phyloP scores from a whole-genome alignment of 2,329 filamentous ascomycete species.

The Fusarium sp. region DNA sequence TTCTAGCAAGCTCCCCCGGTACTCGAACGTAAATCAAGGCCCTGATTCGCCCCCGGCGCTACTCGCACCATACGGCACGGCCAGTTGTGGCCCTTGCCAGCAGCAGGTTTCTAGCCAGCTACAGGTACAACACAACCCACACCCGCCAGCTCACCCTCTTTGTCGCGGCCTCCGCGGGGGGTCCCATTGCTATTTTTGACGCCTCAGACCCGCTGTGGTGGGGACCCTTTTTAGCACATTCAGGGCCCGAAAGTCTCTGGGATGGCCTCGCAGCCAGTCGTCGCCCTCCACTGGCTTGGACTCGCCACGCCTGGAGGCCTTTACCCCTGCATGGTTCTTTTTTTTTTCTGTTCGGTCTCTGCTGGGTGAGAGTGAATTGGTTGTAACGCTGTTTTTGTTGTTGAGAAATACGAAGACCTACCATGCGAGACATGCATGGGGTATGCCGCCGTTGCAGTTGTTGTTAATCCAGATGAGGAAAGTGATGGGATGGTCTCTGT shows the following conservation, averaged over 20 bases:
- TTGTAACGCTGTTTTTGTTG: not conserved
- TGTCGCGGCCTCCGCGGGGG: constrained; percentile 32
- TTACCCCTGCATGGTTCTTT: constrained; percentile 31
- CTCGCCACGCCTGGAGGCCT: constrained; percentile 23
- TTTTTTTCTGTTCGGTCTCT: not conserved
- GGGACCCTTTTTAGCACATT: constrained; percentile 16
- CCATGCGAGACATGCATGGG: constrained; percentile 7
- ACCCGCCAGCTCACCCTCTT: constrained; percentile 13
- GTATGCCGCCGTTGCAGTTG: not conserved
- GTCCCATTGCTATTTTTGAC: constrained; percentile 44
- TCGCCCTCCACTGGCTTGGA: constrained; percentile 5
- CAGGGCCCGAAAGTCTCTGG: constrained; percentile 12
- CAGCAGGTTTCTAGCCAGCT: not conserved
- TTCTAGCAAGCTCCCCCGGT: not conserved
- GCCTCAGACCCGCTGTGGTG: constrained; percentile 33
- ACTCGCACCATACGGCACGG: not conserved
- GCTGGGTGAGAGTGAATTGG: not conserved
- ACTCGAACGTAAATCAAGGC: not conserved
- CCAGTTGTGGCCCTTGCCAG: not conserved
- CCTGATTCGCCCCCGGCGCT: constrained; percentile 4
- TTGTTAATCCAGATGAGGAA: constrained; percentile 28
- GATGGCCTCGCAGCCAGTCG: constrained; percentile 26
- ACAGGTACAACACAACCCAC: not conserved
- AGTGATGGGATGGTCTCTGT: constrained; percentile 22
- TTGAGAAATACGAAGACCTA: constrained; percentile 27